Base-by-base conservation (phyloP, 1,284 basidiomycete species). In the Cryptococcus sp. region DNA sequence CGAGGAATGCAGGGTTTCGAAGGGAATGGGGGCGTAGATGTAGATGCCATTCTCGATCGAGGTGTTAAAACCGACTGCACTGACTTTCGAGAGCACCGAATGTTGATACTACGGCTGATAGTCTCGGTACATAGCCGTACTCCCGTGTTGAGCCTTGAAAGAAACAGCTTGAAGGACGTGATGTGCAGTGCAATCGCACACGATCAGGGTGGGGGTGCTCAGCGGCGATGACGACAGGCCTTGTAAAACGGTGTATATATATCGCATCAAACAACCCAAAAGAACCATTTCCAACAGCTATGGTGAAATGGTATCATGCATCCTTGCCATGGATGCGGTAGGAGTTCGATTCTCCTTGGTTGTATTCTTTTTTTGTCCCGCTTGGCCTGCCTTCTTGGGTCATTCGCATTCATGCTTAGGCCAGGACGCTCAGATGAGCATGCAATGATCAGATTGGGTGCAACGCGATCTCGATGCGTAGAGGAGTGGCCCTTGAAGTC, bases 291-390 rank as follows among this genome's bases (percentile, higher is more conserved):
- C 32, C 19, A 22, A 46, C 28, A 46, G 16, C 45, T 28, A 31
- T 46, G 45, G 45, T 46, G 45, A 46, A 46, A 46, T 31, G 45
- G 45, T 46, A 46, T 46, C 45, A 46, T 46, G 45, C 45, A 34
- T 46, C 25, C 23, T 46, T 46, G 45, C 45, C 45, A 46, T 46
- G 23, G 25, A 46, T 34, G 45, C 45, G 45, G 45, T 46, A 34
- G 45, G 45, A 24, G 45, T 46, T 46, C 45, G 45, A 46, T 46
- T 46, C 45, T 24, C 45, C 45, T 34, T 31, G 25, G 45, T 11
- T 46, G 28, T 46, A 46, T 31, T 4, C n/a, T 31, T 31, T 46
- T 46, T 46, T 19, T 39, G 5, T 16, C 36, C 18, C 36, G 36
- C 7, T 16, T 16, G 7, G 14, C 18, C 7, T 14, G 16, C 36